These are phyloP conservation scores for Cicer judaicum DNA, from an alignment of 306 rosid genomes.

Conservation along the genomic window DNA sequence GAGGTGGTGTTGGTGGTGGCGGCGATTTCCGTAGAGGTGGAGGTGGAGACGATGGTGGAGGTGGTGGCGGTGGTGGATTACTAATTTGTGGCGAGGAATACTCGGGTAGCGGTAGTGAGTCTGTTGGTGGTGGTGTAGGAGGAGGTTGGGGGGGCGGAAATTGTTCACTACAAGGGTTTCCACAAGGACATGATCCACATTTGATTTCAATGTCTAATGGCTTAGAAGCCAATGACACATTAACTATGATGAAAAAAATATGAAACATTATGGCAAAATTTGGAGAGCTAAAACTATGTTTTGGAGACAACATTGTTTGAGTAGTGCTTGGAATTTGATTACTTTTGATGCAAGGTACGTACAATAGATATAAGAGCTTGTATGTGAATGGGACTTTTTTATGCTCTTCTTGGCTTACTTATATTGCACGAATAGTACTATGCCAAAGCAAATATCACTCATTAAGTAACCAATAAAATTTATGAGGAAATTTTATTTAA, in stretches of 20 bases:
- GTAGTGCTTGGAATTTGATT: conserved; percentile 33
- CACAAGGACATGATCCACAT: conserved; percentile 87
- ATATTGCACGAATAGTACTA: conserved; percentile 43
- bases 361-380: conserved; percentile 35
- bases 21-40: conserved; percentile 34
- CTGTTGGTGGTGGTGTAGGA: conserved; percentile 43
- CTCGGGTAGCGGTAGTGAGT: conserved; percentile 43
- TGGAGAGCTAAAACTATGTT: conserved; percentile 32
- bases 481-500: conserved; percentile 21
- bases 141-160: conserved; percentile 42
- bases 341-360: conserved; percentile 27
- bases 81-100: conserved; percentile 34
- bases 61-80: conserved; percentile 44
- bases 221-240: conserved; percentile 1
- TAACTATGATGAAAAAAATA: conserved; percentile 42
- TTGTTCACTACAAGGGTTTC: conserved; percentile 56
- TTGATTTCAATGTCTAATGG: conserved; percentile 53
- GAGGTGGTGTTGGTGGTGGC: conserved; percentile 59
- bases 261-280: conserved; percentile 4
- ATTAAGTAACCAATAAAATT: conserved; percentile 38
- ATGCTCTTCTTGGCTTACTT: conserved; percentile 44
- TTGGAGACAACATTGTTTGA: conserved; percentile 43
- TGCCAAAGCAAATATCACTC: background rate
- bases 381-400: conserved; percentile 26
- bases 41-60: conserved; percentile 32